Conservation (phyloP, 257 asterid genomes). For the Phtheirospermum japonicum region DNA sequence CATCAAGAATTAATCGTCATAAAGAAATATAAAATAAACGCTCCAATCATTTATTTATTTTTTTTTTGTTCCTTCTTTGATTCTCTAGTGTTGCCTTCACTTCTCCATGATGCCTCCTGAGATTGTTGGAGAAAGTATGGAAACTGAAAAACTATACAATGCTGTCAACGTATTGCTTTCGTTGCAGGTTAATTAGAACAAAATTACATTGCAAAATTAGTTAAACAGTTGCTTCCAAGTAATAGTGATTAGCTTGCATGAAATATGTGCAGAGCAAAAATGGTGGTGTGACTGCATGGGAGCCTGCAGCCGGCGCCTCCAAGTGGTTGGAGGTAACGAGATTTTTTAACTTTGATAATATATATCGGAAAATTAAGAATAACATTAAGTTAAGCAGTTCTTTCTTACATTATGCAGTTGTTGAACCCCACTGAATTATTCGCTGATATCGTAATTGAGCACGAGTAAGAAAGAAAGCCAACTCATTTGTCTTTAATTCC, state of each 20-base stretch:
- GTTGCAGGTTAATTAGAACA: conserved; percentile 75
- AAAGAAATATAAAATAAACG: too few species aligned
- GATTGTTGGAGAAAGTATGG: conserved; percentile 68
- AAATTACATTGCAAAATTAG: too few species aligned
- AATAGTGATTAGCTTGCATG: too few species aligned
- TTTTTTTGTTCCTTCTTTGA: not conserved
- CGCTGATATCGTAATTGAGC: conserved; percentile 61
- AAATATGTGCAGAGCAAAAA: conserved; percentile 74
- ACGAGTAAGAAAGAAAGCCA: too few species aligned
- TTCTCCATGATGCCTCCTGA: conserved; percentile 79
- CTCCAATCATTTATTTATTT: too few species aligned
- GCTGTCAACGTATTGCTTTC: conserved; percentile 72
- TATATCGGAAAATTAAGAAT: too few species aligned
- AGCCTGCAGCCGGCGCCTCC: conserved; percentile 85
- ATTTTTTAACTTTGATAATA: too few species aligned
- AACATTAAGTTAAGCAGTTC: too few species aligned
- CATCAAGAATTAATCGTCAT: too few species aligned
- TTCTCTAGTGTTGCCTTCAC: conserved; percentile 66
- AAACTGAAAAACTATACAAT: conserved; percentile 55
- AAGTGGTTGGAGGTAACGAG: conserved; percentile 93
- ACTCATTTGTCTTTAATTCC: too few species aligned
- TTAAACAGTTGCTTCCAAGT: too few species aligned
- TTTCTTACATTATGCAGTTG: conserved; percentile 46
- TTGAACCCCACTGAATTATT: conserved; percentile 74
- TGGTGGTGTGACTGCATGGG: conserved; percentile 93